Percentiles rank a stretch among this genome's conserved stretches.
Conservation (phyloP, 2,329 filamentous ascomycete genomes). For the Berkeleyomyces rouxiae region DNA sequence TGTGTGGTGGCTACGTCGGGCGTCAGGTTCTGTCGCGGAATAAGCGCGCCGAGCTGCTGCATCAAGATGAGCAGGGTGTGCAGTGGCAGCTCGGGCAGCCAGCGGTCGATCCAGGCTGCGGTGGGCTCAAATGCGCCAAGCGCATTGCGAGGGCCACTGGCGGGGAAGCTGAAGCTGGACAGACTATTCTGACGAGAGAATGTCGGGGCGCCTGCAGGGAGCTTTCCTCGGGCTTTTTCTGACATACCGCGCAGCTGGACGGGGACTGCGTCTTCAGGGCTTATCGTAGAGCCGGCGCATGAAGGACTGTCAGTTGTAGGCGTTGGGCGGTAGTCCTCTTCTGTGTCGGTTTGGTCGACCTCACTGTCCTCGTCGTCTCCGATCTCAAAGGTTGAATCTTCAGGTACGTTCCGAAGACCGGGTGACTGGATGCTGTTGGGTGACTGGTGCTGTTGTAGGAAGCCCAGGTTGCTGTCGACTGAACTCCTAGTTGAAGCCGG, state of each 20-base stretch:
- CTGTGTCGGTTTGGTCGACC: slow-evolving; percentile 32
- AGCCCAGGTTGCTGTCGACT: slow-evolving; percentile 50
- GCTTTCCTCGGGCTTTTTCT: slow-evolving; percentile 90
- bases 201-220: slow-evolving; percentile 64
- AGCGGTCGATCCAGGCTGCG: slow-evolving; percentile 74
- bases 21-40: slow-evolving; percentile 34
- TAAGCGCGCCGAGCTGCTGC: slow-evolving; percentile 40
- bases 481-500: slow-evolving; percentile 39
- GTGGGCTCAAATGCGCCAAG: slow-evolving; percentile 58
- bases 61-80: slow-evolving; percentile 73
- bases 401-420: slow-evolving; percentile 47
- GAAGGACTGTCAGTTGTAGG: slow-evolving; percentile 47
- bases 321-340: slow-evolving; percentile 29
- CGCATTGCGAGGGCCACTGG: slow-evolving; percentile 17
- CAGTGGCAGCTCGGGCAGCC: slow-evolving; percentile 80
- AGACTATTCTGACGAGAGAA: slow-evolving; percentile 87
- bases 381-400: slow-evolving; percentile 72
- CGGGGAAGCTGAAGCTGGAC: slow-evolving; percentile 42
- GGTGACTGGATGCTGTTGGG: slow-evolving; percentile 29
- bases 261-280: slow-evolving; percentile 62
- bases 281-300: slow-evolving; percentile 50
- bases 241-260: slow-evolving; percentile 82
- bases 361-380: slow-evolving; percentile 65
- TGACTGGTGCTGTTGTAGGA: slow-evolving; percentile 32
- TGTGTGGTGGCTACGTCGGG: slow-evolving; percentile 29